Evolutionary conservation across 257 asterid species (phyloP).

Genomic region (Solanum rostratum): DNA sequence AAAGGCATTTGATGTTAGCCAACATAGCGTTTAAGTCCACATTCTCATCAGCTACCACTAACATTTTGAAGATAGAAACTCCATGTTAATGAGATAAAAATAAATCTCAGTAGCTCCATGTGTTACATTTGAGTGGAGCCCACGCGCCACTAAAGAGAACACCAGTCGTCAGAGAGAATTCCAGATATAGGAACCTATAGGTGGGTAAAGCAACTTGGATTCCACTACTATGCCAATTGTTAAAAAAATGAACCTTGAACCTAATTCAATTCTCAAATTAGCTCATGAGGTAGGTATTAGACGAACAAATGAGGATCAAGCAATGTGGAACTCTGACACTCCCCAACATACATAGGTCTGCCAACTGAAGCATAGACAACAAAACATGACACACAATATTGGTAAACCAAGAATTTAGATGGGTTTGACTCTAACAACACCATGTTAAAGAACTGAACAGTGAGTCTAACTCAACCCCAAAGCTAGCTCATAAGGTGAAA

Average conservation of each 20-base stretch:
- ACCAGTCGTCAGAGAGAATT: neutral
- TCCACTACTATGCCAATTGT: neutral
- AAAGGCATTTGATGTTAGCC: neutral
- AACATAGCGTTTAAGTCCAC: neutral
- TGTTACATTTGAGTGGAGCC: neutral
- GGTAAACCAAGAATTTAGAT: neutral
- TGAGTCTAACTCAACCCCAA: neutral
- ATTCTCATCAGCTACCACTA: neutral
- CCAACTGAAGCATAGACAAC: neutral
- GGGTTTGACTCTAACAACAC: neutral
- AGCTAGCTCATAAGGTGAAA: neutral
- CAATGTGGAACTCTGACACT: neutral
- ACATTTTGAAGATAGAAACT: neutral
- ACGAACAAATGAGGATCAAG: neutral
- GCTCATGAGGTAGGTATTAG: neutral
- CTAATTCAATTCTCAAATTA: neutral
- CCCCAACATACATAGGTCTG: neutral
- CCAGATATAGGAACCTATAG: neutral
- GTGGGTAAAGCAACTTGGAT: neutral
- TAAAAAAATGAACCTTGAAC: neutral
- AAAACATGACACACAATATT: neutral
- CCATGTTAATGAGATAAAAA: neutral
- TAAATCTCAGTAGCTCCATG: neutral
- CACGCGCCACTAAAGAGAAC: neutral
- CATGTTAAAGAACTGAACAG: neutral